phyloP scores from a whole-genome alignment of 225 moss, liverwort and hornwort genomes.

The Physcomitrellopsis africana region DNA sequence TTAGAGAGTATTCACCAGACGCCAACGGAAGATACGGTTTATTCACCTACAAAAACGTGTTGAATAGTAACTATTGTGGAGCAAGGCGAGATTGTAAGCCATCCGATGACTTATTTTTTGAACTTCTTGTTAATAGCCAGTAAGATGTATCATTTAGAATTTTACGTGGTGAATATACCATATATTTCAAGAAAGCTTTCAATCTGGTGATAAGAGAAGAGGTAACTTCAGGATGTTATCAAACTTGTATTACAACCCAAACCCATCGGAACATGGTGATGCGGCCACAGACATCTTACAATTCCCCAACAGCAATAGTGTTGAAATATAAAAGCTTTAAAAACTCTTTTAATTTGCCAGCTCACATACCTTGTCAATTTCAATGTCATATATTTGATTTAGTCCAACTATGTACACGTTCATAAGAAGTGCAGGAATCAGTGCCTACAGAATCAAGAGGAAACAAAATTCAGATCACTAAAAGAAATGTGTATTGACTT shows the following conservation, averaged over 20 bases:
- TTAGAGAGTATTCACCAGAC: constrained; percentile 85
- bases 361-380: constrained; percentile 75
- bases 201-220: background rate
- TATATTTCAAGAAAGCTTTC: background rate
- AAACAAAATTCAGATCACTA: constrained; percentile 6
- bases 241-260: background rate
- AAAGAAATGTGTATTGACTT: no score
- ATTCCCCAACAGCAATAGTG: constrained; percentile 11
- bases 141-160: background rate
- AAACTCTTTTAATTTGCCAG: constrained; percentile 8
- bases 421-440: constrained; percentile 81
- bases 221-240: background rate
- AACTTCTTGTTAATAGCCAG: background rate
- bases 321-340: background rate
- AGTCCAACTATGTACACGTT: constrained; percentile 90
- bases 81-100: background rate
- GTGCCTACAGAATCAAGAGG: constrained; percentile 51
- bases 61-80: constrained; percentile 12
- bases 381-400: constrained; percentile 87
- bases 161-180: background rate
- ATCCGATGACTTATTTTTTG: background rate
- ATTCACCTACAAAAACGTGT: constrained; percentile 57
- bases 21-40: constrained; percentile 94
- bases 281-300: constrained; percentile 10
- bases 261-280: constrained; percentile 6